Conservation (phyloP, 2,329 filamentous ascomycete genomes). For the Xylariaceae sp. region DNA sequence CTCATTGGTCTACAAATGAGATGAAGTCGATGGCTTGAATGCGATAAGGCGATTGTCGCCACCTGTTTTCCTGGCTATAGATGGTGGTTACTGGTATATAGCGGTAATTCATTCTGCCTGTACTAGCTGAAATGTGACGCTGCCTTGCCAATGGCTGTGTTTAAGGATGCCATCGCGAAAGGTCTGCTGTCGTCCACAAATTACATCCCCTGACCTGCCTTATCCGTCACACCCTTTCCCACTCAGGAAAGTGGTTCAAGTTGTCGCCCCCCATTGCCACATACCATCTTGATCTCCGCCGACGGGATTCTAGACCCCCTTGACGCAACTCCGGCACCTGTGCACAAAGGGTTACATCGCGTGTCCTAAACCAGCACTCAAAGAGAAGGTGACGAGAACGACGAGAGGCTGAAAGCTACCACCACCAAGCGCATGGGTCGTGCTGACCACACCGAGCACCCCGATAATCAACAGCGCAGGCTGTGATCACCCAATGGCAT, state of each 20-base stretch:
- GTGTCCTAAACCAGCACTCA: slow-evolving; percentile 6
- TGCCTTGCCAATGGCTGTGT: no score
- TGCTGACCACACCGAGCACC: slow-evolving; percentile 10
- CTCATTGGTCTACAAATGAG: slow-evolving; percentile 12
- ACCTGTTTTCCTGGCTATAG: background rate
- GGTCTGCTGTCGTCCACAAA: slow-evolving; percentile 8
- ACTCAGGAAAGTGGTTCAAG: slow-evolving; percentile 23
- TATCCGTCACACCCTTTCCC: slow-evolving; percentile 20
- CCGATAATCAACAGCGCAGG: slow-evolving; percentile 9
- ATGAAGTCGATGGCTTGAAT: slow-evolving; percentile 16
- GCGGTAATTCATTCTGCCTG: background rate
- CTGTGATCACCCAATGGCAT: slow-evolving; percentile 2
- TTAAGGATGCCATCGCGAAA: slow-evolving; percentile 8
- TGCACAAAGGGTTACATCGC: slow-evolving; percentile 13
- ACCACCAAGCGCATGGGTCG: slow-evolving; percentile 1
- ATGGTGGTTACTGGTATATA: background rate
- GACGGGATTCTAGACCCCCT: background rate
- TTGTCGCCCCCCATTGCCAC: background rate
- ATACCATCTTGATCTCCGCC: background rate
- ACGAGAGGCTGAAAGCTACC: slow-evolving; percentile 15
- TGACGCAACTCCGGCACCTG: slow-evolving; percentile 2
- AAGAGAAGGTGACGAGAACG: slow-evolving; percentile 20
- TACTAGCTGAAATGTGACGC: background rate
- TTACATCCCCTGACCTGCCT: slow-evolving; percentile 13
- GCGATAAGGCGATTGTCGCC: slow-evolving; percentile 3